These are phyloP conservation scores for Auricularia sp. DNA, from an alignment of 768 basidiomycete genomes.

Conservation along the genomic window DNA sequence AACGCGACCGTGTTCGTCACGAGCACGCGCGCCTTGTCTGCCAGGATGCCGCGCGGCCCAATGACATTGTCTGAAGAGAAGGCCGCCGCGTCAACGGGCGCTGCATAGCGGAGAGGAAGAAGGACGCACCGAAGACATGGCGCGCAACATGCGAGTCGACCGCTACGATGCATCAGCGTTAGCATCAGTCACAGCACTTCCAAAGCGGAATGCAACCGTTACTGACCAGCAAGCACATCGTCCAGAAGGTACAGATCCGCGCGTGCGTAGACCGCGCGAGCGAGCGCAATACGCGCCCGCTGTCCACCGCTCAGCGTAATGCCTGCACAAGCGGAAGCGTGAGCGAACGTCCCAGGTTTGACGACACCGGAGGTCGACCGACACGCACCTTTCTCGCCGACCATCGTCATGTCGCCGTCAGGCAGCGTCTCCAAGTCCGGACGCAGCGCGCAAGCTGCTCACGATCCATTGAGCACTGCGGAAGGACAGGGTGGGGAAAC, in stretches of 20 bases:
- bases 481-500: background rate
- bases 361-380: background rate
- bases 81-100: background rate
- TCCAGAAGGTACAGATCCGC: conserved; percentile 89
- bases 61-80: conserved; percentile 60
- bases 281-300: conserved; percentile 71
- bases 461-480: background rate
- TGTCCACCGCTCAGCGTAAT: conserved; percentile 61
- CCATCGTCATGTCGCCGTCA: conserved; percentile 75
- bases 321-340: conserved; percentile 32
- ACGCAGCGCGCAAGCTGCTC: conserved; percentile 68
- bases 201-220: no score
- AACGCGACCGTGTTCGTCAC: conserved; percentile 87
- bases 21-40: conserved; percentile 72
- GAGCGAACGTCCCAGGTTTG: conserved; percentile 29
- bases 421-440: conserved; percentile 72
- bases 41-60: conserved; percentile 72
- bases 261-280: conserved; percentile 82
- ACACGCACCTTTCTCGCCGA: conserved; percentile 67
- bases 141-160: conserved; percentile 82
- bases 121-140: conserved; percentile 60
- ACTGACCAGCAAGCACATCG: conserved; percentile 49
- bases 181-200: no score
- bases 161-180: conserved; percentile 32
- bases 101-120: background rate